These are phyloP conservation scores for Striga asiatica DNA, from an alignment of 257 asterid species.

Conservation along the genomic window DNA sequence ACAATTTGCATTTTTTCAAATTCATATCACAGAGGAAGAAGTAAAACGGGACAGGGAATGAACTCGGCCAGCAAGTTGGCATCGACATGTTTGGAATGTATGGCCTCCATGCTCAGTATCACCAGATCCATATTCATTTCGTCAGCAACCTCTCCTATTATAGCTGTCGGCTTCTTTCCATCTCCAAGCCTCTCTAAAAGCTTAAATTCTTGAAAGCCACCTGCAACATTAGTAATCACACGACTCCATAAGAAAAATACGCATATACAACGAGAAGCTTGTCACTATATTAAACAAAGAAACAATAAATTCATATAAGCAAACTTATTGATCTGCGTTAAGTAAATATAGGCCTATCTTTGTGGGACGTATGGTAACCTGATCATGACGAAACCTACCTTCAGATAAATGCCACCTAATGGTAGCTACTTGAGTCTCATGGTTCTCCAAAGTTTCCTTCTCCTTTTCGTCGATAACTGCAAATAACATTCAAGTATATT, in stretches of 20 bases:
- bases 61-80: constrained; percentile 92
- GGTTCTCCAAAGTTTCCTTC: constrained; percentile 64
- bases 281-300: too few species aligned
- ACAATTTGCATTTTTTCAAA: neutral
- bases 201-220: constrained; percentile 83
- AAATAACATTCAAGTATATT: constrained; percentile 18
- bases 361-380: too few species aligned
- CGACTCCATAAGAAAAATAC: neutral
- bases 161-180: constrained; percentile 87
- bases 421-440: constrained; percentile 80
- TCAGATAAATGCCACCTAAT: constrained; percentile 94
- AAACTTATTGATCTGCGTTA: too few species aligned
- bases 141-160: constrained; percentile 93
- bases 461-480: constrained; percentile 89
- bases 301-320: too few species aligned
- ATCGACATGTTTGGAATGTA: constrained; percentile 96
- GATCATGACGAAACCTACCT: constrained; percentile 28
- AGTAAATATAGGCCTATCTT: too few species aligned
- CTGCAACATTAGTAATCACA: constrained; percentile 23
- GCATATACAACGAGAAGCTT: neutral
- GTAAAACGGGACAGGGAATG: constrained; percentile 85
- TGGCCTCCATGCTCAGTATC: constrained; percentile 91
- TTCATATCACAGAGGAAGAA: constrained; percentile 51
- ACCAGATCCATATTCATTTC: constrained; percentile 92
- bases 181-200: constrained; percentile 83